Base-by-base conservation (phyloP, 2,329 filamentous ascomycete species). In the Xylaria sp. region DNA sequence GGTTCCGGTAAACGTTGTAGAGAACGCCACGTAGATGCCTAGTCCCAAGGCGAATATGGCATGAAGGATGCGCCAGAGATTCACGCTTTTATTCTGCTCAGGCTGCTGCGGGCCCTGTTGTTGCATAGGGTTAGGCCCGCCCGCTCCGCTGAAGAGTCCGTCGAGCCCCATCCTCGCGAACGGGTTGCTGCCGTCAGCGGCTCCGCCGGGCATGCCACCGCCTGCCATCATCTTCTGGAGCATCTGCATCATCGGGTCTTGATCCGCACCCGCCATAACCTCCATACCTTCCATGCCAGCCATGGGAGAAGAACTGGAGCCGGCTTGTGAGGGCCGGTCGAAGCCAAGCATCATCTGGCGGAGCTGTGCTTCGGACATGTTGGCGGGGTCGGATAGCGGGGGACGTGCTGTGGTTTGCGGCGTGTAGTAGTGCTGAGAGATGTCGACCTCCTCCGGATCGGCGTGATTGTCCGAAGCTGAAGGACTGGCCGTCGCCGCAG, bases 401-500 rank as follows among this genome's bases (percentile, higher is more conserved):
- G 83, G 75, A 62, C 82, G 80, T 25, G 82, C 74, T 49, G 83
- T 82, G 10, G 81, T 80, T 28, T 82, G 80, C 1, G 90, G 90
- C 41, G 86, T 80, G 80, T 91, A 92, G 80, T 86, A 90, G 81
- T 92, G 91, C 72, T 91, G 82, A n/a, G 91, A 92, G 73, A 95
- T 94, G 78, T 94, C 92, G 71, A 93, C 86, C 79, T 94, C 92
- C 5, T 90, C 91, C 6, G 92, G 92, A 75, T 93, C 91, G 66
- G 85, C 88, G 75, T 86, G 81, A 33, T 79, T 78, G 25, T 79
- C 72, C 33, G 79, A 74, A 33, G 80, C 73, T 33, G 79, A 74
- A 33, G 80, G 73, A 25, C 78, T 73, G 48, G 79, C 71, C 12
- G 79, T 66, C 51, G 76, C 74, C 31, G 78, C 8, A 12, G 62